Evolutionary conservation across 192 early-diverging fungal genomes (phyloP).

Genomic region (Mortierella alpina): DNA sequence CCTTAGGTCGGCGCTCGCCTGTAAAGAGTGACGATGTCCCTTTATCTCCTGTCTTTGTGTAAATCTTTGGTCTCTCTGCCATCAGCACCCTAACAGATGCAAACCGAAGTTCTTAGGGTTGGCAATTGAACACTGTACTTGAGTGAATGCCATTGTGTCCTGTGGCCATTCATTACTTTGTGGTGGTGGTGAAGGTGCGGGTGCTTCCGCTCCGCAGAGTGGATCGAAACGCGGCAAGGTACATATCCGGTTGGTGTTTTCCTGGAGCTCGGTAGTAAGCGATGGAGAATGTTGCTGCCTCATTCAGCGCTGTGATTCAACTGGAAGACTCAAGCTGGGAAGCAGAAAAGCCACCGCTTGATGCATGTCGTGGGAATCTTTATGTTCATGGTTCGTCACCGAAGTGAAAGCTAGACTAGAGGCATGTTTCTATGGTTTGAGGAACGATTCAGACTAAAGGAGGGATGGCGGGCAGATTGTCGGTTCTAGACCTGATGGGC

Average conservation of each 20-base stretch:
- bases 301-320: neutral
- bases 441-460: too few relatives aligned
- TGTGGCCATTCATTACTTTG: neutral
- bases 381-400: too few relatives aligned
- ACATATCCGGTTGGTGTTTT: neutral
- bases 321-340: too few relatives aligned
- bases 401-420: too few relatives aligned
- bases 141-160: neutral
- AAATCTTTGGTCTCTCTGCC: slow-evolving; percentile 72
- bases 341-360: too few relatives aligned
- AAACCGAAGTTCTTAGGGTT: neutral
- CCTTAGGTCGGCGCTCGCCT: slow-evolving; percentile 87
- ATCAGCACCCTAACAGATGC: neutral
- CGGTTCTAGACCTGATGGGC: too few relatives aligned
- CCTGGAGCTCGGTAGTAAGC: neutral
- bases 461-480: too few relatives aligned
- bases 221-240: slow-evolving; percentile 14
- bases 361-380: too few relatives aligned
- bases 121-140: too few relatives aligned
- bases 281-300: neutral
- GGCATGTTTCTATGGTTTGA: too few relatives aligned
- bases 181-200: slow-evolving; percentile 6
- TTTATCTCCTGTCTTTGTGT: slow-evolving; percentile 95
- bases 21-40: slow-evolving; percentile 87
- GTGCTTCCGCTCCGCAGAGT: neutral